Conservation (phyloP, 805 yeast genomes). For the Alloascoidea africana region DNA sequence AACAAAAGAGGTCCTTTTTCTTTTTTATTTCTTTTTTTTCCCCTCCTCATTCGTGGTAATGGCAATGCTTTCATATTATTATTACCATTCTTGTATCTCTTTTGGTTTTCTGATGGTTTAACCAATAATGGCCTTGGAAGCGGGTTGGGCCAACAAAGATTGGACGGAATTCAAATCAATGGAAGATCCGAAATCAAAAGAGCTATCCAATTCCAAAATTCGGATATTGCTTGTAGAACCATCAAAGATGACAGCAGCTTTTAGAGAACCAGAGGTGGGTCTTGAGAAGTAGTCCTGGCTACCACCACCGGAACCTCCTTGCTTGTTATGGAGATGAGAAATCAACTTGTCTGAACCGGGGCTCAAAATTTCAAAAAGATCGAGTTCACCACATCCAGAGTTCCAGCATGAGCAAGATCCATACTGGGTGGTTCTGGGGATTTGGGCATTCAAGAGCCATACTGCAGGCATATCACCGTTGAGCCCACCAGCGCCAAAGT, state of each 20-base stretch:
- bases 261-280: conserved; percentile 64
- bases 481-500: conserved; percentile 24
- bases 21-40: too few relatives aligned
- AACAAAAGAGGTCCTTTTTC: too few relatives aligned
- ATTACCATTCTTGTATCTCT: too few relatives aligned
- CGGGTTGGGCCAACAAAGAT: too few relatives aligned
- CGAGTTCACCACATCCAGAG: conserved; percentile 96
- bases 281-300: conserved; percentile 76
- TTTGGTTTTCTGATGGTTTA: too few relatives aligned
- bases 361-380: conserved; percentile 77
- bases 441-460: conserved; percentile 90
- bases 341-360: conserved; percentile 64
- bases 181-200: conserved; percentile 31
- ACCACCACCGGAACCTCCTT: conserved; percentile 53
- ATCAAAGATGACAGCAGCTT: conserved; percentile 82
- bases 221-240: conserved; percentile 29
- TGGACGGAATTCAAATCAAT: too few relatives aligned
- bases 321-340: conserved; percentile 74
- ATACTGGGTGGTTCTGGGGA: conserved; percentile 94
- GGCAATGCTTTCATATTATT: too few relatives aligned
- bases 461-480: conserved; percentile 97
- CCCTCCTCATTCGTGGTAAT: too few relatives aligned
- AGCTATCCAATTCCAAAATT: conserved; percentile 43
- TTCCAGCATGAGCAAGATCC: conserved; percentile 96
- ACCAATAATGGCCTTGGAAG: too few relatives aligned